phyloP scores from a whole-genome alignment of 805 yeast species.

The Lipomyces starkeyi region DNA sequence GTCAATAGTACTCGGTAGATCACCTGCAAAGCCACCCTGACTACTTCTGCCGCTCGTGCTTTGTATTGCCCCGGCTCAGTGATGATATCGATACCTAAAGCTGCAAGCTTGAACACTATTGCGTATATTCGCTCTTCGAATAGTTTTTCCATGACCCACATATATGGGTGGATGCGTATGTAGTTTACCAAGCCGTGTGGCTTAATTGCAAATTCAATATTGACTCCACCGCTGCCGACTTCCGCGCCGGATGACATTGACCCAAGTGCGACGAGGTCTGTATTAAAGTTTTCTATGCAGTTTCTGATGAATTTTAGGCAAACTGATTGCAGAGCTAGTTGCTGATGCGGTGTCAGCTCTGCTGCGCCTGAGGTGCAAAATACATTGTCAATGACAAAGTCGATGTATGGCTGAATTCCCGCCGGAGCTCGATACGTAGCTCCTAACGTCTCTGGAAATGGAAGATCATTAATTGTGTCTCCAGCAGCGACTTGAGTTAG shows the following conservation, averaged over 20 bases:
- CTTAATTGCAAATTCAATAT: constrained; percentile 56
- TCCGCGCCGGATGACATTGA: constrained; percentile 52
- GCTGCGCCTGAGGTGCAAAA: constrained; percentile 57
- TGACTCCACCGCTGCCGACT: constrained; percentile 43
- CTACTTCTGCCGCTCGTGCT: constrained; percentile 40
- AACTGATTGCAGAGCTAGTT: constrained; percentile 56
- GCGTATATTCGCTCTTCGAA: constrained; percentile 64
- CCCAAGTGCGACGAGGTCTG: constrained; percentile 57
- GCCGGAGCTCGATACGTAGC: constrained; percentile 57
- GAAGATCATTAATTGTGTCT: constrained; percentile 47
- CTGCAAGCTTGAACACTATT: constrained; percentile 61
- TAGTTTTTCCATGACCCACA: constrained; percentile 64
- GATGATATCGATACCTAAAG: constrained; percentile 65
- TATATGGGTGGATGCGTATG: constrained; percentile 72
- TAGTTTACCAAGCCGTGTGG: constrained; percentile 55
- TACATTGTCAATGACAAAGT: constrained; percentile 70
- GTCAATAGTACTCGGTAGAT: constrained; percentile 55
- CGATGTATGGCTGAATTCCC: constrained; percentile 83
- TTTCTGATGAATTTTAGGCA: constrained; percentile 59
- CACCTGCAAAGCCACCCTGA: constrained; percentile 53
- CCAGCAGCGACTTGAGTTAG: constrained; percentile 41
- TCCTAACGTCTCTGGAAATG: constrained; percentile 72
- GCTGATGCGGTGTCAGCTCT: constrained; percentile 48
- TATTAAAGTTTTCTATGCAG: constrained; percentile 58
- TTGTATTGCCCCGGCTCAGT: constrained; percentile 44